Evolutionary conservation across 169 alveolate genomes (phyloP).

Genomic region (Cryptosporidium sp.): DNA sequence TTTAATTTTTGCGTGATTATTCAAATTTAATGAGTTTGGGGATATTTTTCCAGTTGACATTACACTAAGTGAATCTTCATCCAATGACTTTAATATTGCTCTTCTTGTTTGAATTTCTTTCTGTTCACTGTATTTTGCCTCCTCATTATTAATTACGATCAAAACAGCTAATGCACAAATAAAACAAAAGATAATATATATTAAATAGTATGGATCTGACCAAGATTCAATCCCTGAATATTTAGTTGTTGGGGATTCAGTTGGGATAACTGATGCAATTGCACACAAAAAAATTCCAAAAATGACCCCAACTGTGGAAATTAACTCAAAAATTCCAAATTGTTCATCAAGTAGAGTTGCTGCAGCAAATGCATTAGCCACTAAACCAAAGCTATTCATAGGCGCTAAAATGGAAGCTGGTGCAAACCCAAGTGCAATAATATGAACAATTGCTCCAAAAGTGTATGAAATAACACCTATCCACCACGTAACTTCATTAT

Average conservation of each 20-base stretch:
- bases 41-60: slow-evolving; percentile 1
- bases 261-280: slow-evolving; percentile 84
- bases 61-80: slow-evolving; percentile 55
- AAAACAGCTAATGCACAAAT: slow-evolving; percentile 82
- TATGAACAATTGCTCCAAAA: slow-evolving; percentile 84
- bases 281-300: slow-evolving; percentile 86
- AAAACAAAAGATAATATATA: slow-evolving; percentile 80
- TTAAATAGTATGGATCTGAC: slow-evolving; percentile 86
- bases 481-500: slow-evolving; percentile 83
- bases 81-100: slow-evolving; percentile 74
- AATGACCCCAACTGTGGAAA: slow-evolving; percentile 84
- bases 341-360: slow-evolving; percentile 84
- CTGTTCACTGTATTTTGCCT: slow-evolving; percentile 79
- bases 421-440: slow-evolving; percentile 87
- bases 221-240: slow-evolving; percentile 82
- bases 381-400: slow-evolving; percentile 86
- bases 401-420: slow-evolving; percentile 89
- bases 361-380: slow-evolving; percentile 87
- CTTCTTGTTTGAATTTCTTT: slow-evolving; percentile 78
- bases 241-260: slow-evolving; percentile 66
- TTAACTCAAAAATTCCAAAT: slow-evolving; percentile 83
- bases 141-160: slow-evolving; percentile 81
- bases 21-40: slow-evolving; percentile 13
- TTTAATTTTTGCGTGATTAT: slow-evolving; percentile 57
- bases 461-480: slow-evolving; percentile 83